Evolutionary conservation across 148 eudicot species (phyloP).

Genomic region (Arctostaphylos glauca): DNA sequence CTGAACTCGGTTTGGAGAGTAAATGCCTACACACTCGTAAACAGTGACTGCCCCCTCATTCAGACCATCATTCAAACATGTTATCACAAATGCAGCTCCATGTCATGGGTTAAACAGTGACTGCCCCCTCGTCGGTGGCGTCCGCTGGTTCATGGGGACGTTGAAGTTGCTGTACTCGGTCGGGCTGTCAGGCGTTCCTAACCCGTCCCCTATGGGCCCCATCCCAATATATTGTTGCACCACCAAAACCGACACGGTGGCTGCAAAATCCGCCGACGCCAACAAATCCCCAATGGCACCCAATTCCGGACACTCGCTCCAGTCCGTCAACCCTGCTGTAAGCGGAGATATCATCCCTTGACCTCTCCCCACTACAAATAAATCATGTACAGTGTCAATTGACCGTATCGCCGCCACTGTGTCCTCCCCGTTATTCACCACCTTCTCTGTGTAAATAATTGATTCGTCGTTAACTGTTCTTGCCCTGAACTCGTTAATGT

Average conservation of each 20-base stretch:
- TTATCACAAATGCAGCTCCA: not conserved
- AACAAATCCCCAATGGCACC: conserved; percentile 84
- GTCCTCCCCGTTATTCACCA: conserved; percentile 71
- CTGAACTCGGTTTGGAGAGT: too few species aligned
- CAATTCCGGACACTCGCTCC: conserved; percentile 96
- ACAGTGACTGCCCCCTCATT: too few species aligned
- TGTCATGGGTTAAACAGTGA: conserved; percentile 10
- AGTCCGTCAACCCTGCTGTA: conserved; percentile 86
- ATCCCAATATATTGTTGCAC: conserved; percentile 62
- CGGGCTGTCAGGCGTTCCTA: conserved; percentile 45
- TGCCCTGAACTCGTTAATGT: conserved; percentile 47
- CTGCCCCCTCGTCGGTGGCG: conserved; percentile 10
- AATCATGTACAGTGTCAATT: conserved; percentile 52
- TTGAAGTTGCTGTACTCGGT: not conserved
- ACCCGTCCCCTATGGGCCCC: conserved; percentile 32
- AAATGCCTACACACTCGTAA: not conserved
- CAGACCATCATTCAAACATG: not conserved
- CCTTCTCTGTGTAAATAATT: conserved; percentile 39
- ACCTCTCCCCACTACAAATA: conserved; percentile 81
- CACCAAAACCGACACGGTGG: conserved; percentile 61
- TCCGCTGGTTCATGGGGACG: conserved; percentile 4
- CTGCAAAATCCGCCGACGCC: conserved; percentile 78
- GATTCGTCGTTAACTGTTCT: conserved; percentile 41
- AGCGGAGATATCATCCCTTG: conserved; percentile 66
- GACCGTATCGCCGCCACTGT: conserved; percentile 69